These are phyloP conservation scores for Corylus avellana DNA, from an alignment of 306 rosid genomes.

Conservation along the genomic window DNA sequence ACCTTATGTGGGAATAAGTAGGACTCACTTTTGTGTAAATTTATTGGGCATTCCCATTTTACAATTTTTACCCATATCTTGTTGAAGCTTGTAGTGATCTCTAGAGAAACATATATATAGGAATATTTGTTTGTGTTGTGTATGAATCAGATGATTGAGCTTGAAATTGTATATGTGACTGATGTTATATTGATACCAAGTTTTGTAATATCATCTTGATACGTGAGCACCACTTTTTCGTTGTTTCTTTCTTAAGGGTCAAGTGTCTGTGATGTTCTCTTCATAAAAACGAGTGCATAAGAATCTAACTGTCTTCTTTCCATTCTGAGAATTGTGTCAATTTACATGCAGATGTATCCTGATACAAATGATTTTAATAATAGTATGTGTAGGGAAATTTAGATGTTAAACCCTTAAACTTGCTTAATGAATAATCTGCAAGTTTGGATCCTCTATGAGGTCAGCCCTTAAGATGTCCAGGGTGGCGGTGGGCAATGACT, in stretches of 20 bases:
- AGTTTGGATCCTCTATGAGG: background rate
- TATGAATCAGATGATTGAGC: background rate
- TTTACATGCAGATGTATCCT: background rate
- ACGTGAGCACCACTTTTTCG: background rate
- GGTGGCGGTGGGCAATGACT: background rate
- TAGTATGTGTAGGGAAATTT: background rate
- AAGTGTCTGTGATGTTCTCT: background rate
- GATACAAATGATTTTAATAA: background rate
- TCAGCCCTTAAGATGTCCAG: background rate
- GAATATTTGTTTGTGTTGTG: background rate
- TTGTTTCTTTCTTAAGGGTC: background rate
- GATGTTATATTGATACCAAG: background rate
- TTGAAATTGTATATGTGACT: background rate
- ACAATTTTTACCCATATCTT: background rate
- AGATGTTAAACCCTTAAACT: background rate
- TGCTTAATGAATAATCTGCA: background rate
- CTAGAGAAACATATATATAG: background rate
- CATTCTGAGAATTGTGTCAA: background rate
- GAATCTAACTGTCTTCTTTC: background rate
- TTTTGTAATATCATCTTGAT: background rate
- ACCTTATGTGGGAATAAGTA: background rate
- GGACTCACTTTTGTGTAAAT: conserved; percentile 13
- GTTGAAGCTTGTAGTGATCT: conserved; percentile 3
- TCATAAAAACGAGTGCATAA: background rate
- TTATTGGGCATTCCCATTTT: conserved; percentile 4